phyloP scores from a whole-genome alignment of 108 stramenopile genomes.

The Seminavis robusta region DNA sequence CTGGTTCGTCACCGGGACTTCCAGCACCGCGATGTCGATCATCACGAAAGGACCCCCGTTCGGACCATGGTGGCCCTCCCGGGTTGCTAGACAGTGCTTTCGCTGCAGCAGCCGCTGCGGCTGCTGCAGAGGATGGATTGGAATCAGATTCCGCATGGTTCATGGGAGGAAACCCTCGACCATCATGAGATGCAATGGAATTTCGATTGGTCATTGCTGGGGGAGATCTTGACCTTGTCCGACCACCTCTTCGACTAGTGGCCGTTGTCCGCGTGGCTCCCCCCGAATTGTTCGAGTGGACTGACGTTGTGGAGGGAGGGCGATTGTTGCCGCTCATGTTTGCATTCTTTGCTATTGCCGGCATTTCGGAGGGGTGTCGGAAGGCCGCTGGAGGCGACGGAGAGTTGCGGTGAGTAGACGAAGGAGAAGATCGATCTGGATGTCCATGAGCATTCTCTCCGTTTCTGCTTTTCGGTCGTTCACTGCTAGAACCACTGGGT shows the following conservation, averaged over 20 bases:
- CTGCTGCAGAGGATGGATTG: conserved; percentile 21
- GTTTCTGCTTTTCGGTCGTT: no score
- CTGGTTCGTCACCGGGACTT: not conserved
- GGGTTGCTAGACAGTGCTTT: conserved; percentile 30
- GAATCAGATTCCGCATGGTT: not conserved
- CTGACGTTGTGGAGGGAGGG: conserved; percentile 29
- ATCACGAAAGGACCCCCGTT: not conserved
- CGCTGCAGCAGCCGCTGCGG: conserved; percentile 57
- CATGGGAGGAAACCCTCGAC: not conserved
- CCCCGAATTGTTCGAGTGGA: conserved; percentile 22
- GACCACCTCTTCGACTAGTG: conserved; percentile 47
- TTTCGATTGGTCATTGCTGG: conserved; percentile 16
- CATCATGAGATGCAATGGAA: not conserved
- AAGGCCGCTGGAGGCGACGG: no score
- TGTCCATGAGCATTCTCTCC: no score
- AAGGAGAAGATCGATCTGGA: no score
- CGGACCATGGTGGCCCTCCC: not conserved
- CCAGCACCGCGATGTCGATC: conserved; percentile 10
- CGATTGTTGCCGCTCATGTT: no score
- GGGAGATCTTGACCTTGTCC: conserved; percentile 45
- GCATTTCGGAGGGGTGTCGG: no score
- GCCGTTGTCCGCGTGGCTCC: conserved; percentile 20
- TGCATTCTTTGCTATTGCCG: no score
- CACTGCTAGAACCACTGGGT: no score
- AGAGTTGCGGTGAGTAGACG: no score